phyloP scores from a whole-genome alignment of 1,284 basidiomycete genomes.

The Cutaneotrichosporon dermatis region DNA sequence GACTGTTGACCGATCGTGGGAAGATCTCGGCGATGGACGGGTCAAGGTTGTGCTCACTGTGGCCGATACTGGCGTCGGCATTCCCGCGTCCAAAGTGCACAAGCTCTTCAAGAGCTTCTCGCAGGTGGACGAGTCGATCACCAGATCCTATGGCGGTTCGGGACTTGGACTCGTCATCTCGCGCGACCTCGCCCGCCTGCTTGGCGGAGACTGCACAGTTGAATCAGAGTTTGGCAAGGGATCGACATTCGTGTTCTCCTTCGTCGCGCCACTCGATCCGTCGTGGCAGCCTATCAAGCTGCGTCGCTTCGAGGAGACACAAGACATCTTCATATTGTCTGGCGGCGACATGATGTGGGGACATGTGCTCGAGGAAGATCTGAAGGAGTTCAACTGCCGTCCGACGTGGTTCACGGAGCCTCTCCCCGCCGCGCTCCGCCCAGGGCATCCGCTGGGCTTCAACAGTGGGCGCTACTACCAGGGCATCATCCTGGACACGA shows the following conservation, averaged over 20 bases:
- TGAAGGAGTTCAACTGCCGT: slow-evolving; percentile 27
- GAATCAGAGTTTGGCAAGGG: slow-evolving; percentile 44
- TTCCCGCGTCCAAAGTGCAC: slow-evolving; percentile 36
- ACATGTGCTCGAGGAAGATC: slow-evolving; percentile 31
- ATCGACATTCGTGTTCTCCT: slow-evolving; percentile 41
- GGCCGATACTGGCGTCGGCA: slow-evolving; percentile 40
- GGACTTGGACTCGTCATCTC: slow-evolving; percentile 47
- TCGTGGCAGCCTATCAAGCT: slow-evolving; percentile 11
- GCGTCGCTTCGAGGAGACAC: slow-evolving; percentile 5
- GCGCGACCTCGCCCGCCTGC: slow-evolving; percentile 34
- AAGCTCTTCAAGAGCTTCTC: slow-evolving; percentile 45
- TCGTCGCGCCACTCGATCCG: slow-evolving; percentile 27
- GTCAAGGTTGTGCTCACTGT: slow-evolving; percentile 29
- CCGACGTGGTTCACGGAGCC: slow-evolving; percentile 31
- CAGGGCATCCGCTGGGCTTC: slow-evolving; percentile 24
- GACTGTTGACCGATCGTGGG: slow-evolving; percentile 30
- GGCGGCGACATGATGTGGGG: slow-evolving; percentile 23
- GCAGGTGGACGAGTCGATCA: slow-evolving; percentile 45
- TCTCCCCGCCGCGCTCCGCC: slow-evolving; percentile 15
- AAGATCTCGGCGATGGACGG: slow-evolving; percentile 18
- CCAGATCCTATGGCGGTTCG: slow-evolving; percentile 41
- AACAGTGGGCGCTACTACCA: slow-evolving; percentile 20
- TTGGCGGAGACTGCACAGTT: slow-evolving; percentile 44
- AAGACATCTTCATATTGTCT: slow-evolving; percentile 29
- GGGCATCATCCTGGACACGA: slow-evolving; percentile 29